Conservation (phyloP, 2,329 filamentous ascomycete genomes). For the Talaromyces sp. region DNA sequence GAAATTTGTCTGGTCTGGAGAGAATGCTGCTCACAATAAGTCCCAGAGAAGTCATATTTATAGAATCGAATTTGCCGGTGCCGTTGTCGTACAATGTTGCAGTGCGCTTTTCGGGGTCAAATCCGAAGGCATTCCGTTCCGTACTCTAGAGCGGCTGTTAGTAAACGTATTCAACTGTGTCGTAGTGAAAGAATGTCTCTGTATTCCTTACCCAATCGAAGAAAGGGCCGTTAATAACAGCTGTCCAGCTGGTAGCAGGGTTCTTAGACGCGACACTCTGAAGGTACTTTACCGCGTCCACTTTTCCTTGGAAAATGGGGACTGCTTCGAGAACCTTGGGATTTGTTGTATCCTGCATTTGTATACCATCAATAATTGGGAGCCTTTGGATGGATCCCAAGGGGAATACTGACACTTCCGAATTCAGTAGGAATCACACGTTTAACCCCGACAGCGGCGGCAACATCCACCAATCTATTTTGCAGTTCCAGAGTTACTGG, state of each 20-base stretch:
- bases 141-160: not conserved
- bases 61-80: constrained; percentile 13
- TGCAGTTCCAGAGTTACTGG: constrained; percentile 10
- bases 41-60: constrained; percentile 6
- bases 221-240: constrained; percentile 17
- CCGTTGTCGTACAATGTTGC: constrained; percentile 16
- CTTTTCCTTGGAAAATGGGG: constrained; percentile 10
- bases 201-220: constrained; percentile 15
- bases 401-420: constrained; percentile 13
- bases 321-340: constrained; percentile 8
- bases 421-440: constrained; percentile 19
- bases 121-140: constrained; percentile 9
- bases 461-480: constrained; percentile 8
- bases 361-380: not conserved
- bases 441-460: constrained; percentile 14
- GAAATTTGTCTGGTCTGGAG: constrained; percentile 5
- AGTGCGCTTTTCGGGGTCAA: constrained; percentile 12
- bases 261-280: not conserved
- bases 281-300: constrained; percentile 10
- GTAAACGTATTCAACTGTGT: not conserved
- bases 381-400: not conserved
- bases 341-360: constrained; percentile 11
- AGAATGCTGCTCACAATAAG: constrained; percentile 1
- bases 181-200: not conserved
- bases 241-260: constrained; percentile 11